These are phyloP conservation scores for Coccomyxa sp. DNA, from an alignment of 139 green algal species.

Conservation along the genomic window DNA sequence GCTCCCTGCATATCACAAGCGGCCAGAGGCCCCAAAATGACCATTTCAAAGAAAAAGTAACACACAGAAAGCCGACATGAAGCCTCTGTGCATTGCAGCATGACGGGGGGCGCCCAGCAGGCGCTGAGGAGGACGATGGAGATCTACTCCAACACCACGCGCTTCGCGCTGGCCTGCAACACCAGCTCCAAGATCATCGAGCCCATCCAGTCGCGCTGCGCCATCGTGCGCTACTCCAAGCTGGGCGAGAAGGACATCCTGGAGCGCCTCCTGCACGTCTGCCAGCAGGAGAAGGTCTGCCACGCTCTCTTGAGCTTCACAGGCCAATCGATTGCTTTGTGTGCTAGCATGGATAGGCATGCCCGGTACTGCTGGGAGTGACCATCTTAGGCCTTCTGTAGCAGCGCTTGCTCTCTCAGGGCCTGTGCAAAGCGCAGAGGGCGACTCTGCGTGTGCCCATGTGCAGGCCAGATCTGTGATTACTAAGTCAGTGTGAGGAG, in stretches of 20 bases:
- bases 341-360: too few relatives aligned
- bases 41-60: too few relatives aligned
- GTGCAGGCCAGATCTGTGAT: too few relatives aligned
- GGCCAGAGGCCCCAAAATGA: too few relatives aligned
- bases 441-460: too few relatives aligned
- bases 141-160: slow-evolving; percentile 90
- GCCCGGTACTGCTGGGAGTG: too few relatives aligned
- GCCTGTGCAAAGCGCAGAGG: too few relatives aligned
- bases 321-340: too few relatives aligned
- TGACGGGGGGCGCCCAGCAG: slow-evolving; percentile 94
- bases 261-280: slow-evolving; percentile 74
- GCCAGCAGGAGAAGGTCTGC: slow-evolving; percentile 46
- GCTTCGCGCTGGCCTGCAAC: slow-evolving; percentile 98
- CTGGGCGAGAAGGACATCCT: slow-evolving; percentile 88
- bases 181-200: slow-evolving; percentile 95
- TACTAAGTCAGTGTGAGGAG: too few relatives aligned
- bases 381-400: too few relatives aligned
- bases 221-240: slow-evolving; percentile 88
- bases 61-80: background rate
- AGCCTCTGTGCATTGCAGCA: slow-evolving; percentile 41
- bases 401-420: too few relatives aligned
- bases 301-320: background rate
- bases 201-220: slow-evolving; percentile 94
- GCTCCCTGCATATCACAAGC: too few relatives aligned
- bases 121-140: slow-evolving; percentile 98